Evolutionary conservation across 257 asterid species (phyloP), one percentile per base, ranked within the genome.

Genomic region (Orobanche coerulescens): DNA sequence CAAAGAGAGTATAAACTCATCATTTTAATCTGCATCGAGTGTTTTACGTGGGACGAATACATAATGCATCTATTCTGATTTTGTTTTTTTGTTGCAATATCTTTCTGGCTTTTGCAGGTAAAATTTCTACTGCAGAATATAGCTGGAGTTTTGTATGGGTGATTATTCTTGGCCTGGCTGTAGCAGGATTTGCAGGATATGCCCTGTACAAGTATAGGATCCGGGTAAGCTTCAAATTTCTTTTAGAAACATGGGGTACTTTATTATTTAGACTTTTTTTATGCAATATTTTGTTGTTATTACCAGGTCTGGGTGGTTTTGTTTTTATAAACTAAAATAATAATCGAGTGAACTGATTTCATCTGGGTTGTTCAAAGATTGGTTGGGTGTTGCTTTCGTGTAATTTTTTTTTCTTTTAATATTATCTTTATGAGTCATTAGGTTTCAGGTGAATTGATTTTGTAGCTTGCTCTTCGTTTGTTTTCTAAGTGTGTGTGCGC

Each of bases 151-250:
- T 82, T 66, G 26, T 84, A 64, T 78, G 90, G 97, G 87, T 77
- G 58, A 71, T 86, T 49, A 25, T 89, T 57, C 84, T 93, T 1
- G 87, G 91, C 65, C 40, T 84, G 78, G 87, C 81, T 20, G 85
- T 72, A 25, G 75, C 89, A 8, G 96, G 94, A 60, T 73, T 73
- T 40, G 89, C 77, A 15, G 96, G 91, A 66, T 93, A 78, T 76
- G 97, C 88, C 19, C 55, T 86, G 30, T 86, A 93, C 94, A 86
- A 89, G 74, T 86, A 93, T 75, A 77, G 95, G 70, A 86, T 93
- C 71, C 79, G 92, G 90, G 98, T 93, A 76, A 23, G 85, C 66
- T 62, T 31, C 43, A 3, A 5, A 40, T 53, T 36, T 37, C 8
- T 42, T 56, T 42, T n/a, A 0, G 0, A 37, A 7, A 42, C 36